These are phyloP conservation scores for Primulina huaijiensis DNA, from an alignment of 257 asterid species.

Conservation along the genomic window DNA sequence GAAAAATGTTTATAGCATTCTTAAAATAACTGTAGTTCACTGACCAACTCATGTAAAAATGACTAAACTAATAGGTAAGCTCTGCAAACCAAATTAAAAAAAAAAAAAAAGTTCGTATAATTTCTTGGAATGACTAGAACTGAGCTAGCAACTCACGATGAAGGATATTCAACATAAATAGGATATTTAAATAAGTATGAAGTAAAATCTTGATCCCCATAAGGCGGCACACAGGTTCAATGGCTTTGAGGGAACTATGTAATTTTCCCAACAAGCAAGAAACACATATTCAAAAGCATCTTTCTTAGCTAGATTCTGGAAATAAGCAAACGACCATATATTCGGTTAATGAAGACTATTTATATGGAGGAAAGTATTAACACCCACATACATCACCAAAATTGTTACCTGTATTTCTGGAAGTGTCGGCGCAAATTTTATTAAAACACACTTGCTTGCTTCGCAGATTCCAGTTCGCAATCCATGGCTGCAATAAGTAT, in stretches of 20 bases:
- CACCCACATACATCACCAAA: background rate
- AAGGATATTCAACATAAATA: too few relatives aligned
- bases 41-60: background rate
- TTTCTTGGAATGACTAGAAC: background rate
- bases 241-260: background rate
- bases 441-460: conserved; percentile 85
- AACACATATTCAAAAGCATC: background rate
- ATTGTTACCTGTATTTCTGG: conserved; percentile 82
- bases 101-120: background rate
- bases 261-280: background rate
- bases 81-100: background rate
- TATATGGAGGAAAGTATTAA: background rate
- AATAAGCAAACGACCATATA: background rate
- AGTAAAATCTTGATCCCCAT: too few relatives aligned
- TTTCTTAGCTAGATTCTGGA: background rate
- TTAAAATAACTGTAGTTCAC: background rate
- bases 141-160: too few relatives aligned
- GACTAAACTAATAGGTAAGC: background rate
- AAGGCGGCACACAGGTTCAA: conserved; percentile 5
- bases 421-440: conserved; percentile 85
- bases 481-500: conserved; percentile 67
- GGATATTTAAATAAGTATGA: too few relatives aligned
- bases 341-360: background rate
- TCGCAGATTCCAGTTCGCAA: conserved; percentile 93
- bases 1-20: too few relatives aligned